A percentile compares a stretch with the other conserved stretches of the same genome.
Evolutionary conservation across 176 grass and related monocot species (phyloP).

Genomic region (Rhynchospora tenuis): DNA sequence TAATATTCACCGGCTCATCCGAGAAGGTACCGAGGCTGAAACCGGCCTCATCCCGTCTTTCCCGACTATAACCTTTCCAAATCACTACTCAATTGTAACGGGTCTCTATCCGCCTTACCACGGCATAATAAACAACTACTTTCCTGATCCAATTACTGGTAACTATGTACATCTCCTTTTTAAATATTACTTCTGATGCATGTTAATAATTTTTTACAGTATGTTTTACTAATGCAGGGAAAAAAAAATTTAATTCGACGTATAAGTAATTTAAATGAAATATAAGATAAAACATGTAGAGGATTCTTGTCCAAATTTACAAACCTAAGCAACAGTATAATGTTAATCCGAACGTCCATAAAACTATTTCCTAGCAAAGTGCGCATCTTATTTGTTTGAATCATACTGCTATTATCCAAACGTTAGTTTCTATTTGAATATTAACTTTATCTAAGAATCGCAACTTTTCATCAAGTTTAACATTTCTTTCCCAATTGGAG

Average conservation of each 20-base stretch:
- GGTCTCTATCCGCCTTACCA: constrained; percentile 77
- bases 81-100: constrained; percentile 96
- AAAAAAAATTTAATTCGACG: background rate
- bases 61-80: constrained; percentile 83
- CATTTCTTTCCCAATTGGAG: too few relatives aligned
- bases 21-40: constrained; percentile 64
- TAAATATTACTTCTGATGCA: background rate
- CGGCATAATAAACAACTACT: constrained; percentile 90
- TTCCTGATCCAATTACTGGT: constrained; percentile 62
- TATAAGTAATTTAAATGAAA: background rate
- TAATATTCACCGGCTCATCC: constrained; percentile 68
- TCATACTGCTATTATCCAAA: too few relatives aligned
- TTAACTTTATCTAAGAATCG: too few relatives aligned
- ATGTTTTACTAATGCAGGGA: background rate
- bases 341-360: too few relatives aligned
- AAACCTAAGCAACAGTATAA: too few relatives aligned
- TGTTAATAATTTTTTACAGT: background rate
- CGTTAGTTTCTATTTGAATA: too few relatives aligned
- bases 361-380: too few relatives aligned
- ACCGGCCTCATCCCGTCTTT: constrained; percentile 65
- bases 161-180: background rate
- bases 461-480: too few relatives aligned
- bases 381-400: too few relatives aligned
- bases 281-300: too few relatives aligned
- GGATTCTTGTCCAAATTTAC: too few relatives aligned